These are phyloP conservation scores for Mycena galopus DNA, from an alignment of 768 basidiomycete genomes.

Conservation along the genomic window DNA sequence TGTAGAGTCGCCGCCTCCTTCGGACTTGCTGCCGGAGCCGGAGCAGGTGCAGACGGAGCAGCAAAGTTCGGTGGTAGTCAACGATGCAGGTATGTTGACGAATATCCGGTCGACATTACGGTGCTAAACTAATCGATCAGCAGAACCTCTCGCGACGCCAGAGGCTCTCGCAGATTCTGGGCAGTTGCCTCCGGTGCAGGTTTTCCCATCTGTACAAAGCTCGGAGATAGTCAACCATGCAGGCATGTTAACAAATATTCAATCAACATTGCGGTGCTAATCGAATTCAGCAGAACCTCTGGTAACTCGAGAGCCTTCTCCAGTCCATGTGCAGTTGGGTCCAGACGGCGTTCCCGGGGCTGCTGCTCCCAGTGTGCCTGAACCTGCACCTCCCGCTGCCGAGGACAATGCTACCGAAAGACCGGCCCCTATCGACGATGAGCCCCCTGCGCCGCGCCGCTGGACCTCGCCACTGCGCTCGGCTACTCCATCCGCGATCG, in stretches of 20 bases:
- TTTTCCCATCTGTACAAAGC: too few relatives aligned
- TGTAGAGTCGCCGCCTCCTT: neutral
- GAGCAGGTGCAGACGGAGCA: neutral
- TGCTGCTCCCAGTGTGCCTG: neutral
- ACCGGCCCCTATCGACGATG: neutral
- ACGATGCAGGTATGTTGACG: neutral
- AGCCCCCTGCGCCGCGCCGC: neutral
- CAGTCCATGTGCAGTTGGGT: neutral
- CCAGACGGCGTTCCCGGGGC: too few relatives aligned
- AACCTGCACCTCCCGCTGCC: neutral
- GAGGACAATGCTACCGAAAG: neutral
- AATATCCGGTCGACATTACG: too few relatives aligned
- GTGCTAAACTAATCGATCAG: too few relatives aligned
- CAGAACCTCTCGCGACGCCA: too few relatives aligned
- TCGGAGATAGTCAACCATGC: neutral
- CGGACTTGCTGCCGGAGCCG: neutral
- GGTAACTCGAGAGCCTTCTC: neutral
- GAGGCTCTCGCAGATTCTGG: too few relatives aligned
- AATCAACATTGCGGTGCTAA: neutral
- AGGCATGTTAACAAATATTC: neutral
- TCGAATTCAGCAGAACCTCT: neutral
- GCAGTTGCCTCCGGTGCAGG: too few relatives aligned
- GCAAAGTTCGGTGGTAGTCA: neutral
- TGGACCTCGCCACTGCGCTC: slow-evolving; percentile 21
- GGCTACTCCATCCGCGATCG: slow-evolving; percentile 1